Evolutionary conservation across 1,284 basidiomycete species (phyloP).

Genomic region (Mycena citricolor): DNA sequence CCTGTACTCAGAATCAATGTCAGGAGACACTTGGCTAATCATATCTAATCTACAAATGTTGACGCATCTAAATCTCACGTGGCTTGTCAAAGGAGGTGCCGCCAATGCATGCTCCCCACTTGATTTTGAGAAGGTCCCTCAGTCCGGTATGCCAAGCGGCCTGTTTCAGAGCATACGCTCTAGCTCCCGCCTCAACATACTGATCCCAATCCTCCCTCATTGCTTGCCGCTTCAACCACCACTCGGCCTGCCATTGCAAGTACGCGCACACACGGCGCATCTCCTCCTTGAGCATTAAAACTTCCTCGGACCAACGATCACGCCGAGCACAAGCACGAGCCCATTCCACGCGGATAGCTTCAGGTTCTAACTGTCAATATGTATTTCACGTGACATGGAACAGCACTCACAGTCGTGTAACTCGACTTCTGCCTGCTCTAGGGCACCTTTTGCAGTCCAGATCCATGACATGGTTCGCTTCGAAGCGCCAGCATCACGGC

Average conservation of each 20-base stretch:
- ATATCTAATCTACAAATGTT: too few species aligned
- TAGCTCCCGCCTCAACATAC: neutral
- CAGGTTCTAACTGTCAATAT: neutral
- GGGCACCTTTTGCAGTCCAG: conserved; percentile 4
- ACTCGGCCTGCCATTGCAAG: conserved; percentile 5
- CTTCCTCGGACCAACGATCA: conserved; percentile 12
- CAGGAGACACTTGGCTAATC: too few species aligned
- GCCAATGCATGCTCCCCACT: too few species aligned
- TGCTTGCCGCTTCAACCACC: neutral
- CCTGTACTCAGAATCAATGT: too few species aligned
- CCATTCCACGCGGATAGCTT: conserved; percentile 15
- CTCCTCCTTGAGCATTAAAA: conserved; percentile 9
- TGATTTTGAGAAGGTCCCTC: neutral
- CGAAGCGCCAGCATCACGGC: neutral
- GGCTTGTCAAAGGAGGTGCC: too few species aligned
- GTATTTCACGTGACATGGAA: neutral
- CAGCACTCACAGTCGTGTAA: conserved; percentile 11
- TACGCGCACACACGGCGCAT: conserved; percentile 9
- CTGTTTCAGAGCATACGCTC: conserved; percentile 1
- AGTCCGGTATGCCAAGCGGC: neutral
- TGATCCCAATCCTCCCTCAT: neutral
- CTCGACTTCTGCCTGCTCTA: conserved; percentile 1
- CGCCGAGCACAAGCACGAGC: conserved; percentile 1
- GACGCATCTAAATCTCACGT: too few species aligned
- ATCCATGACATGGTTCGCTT: conserved; percentile 12